Evolutionary conservation across 495 filamentous ascomycete genomes (phyloP), one percentile per base, ranked within the genome.

Genomic region (Hyaloscypha bicolor): DNA sequence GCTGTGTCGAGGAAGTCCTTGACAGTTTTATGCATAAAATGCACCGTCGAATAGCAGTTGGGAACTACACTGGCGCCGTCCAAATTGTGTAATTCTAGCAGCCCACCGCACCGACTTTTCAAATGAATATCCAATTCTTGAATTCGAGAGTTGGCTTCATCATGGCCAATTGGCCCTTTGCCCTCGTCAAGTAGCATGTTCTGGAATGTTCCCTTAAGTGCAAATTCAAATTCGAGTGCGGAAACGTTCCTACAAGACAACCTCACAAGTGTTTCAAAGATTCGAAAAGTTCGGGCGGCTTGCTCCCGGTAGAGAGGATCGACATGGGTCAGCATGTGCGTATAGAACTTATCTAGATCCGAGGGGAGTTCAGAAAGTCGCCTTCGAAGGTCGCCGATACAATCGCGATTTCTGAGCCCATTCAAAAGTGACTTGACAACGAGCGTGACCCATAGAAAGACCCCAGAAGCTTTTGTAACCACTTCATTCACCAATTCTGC

Each of bases 381-480:
- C 45, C 57, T 31, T 33, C 62, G 64, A 25, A 79, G 65, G 19
- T 71, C 67, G 0, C 6, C 21, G 19, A 71, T 45, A 2, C 56
- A 56, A 60, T 79, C 77, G 6, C 63, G 31, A 35, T 75, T 72
- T 4, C 45, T 60, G n/a, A 76, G 55, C 3, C 73, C 76, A 5
- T 66, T 42, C 0, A 58, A 63, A 0, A 78, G 60, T 4, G 60
- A 63, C 21, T 45, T 55, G 2, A 68, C 60, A 11, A 78, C 75
- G 0, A 78, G 59, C 29, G 75, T 66, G 3, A 79, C 75, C 80
- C 81, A 82, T 16, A 80, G 72, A 62, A 81, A 82, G 0, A 82
- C 79, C 8, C 81, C 81, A 14, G 71, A 39, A 3, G 80, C 73
- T 60, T 66, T 76, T 3, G 69, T n/a, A 0, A 74, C 67, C 16